These are phyloP conservation scores for Suillus plorans DNA, from an alignment of 768 basidiomycete genomes.

Conservation along the genomic window DNA sequence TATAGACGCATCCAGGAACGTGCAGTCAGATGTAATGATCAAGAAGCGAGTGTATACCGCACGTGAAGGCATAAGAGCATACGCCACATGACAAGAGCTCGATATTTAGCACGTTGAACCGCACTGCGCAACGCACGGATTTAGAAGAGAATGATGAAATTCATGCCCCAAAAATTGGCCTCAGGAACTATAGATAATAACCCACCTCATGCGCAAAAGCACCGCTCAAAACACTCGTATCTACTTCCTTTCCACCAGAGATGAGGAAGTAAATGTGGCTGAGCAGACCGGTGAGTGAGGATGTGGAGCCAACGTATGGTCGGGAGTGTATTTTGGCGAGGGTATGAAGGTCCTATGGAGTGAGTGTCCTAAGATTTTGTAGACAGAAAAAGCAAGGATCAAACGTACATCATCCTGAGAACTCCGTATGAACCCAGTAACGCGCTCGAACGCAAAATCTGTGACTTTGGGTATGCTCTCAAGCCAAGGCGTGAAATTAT, in stretches of 20 bases:
- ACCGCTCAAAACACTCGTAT: slow-evolving; percentile 58
- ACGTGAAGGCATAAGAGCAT: background rate
- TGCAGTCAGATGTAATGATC: background rate
- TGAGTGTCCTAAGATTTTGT: background rate
- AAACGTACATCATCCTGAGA: slow-evolving; percentile 66
- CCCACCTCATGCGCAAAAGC: slow-evolving; percentile 61
- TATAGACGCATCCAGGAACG: background rate
- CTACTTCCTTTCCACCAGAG: slow-evolving; percentile 66
- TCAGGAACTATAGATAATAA: slow-evolving; percentile 6
- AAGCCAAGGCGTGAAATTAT: slow-evolving; percentile 77
- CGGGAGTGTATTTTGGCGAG: slow-evolving; percentile 60
- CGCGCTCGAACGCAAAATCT: slow-evolving; percentile 82
- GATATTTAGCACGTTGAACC: background rate
- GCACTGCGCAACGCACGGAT: background rate
- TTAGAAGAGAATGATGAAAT: background rate
- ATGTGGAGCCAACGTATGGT: slow-evolving; percentile 84
- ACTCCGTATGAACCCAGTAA: slow-evolving; percentile 73
- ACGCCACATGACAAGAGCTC: background rate
- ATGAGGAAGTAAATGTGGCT: slow-evolving; percentile 87
- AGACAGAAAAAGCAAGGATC: background rate
- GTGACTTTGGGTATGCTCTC: slow-evolving; percentile 72
- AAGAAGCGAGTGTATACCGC: background rate
- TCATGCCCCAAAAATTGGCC: background rate
- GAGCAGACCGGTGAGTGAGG: slow-evolving; percentile 81
- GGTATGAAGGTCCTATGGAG: slow-evolving; percentile 56